Evolutionary conservation across 805 yeast species (phyloP).

Genomic region (Soucietia sequanensis): DNA sequence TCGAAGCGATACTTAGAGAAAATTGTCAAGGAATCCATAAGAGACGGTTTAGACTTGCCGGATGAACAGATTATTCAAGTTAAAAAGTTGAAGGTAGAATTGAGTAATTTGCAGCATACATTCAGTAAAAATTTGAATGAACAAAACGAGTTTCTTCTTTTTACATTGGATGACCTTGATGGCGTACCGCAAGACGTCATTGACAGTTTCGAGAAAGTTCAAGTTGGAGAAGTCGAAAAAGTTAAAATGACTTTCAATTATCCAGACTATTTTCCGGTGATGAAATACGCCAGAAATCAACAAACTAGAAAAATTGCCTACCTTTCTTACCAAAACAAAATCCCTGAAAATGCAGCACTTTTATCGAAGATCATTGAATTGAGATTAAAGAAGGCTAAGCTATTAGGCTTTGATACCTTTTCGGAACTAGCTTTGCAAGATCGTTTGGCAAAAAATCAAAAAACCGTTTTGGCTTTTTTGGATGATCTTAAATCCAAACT

Average conservation of each 20-base stretch:
- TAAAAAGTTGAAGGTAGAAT: conserved; percentile 55
- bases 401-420: conserved; percentile 66
- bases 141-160: conserved; percentile 58
- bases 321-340: conserved; percentile 66
- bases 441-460: conserved; percentile 74
- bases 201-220: conserved; percentile 52
- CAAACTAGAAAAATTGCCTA: conserved; percentile 67
- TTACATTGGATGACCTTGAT: conserved; percentile 62
- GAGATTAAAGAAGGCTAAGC: conserved; percentile 59
- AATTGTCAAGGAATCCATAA: conserved; percentile 51
- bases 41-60: conserved; percentile 69
- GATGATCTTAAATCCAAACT: conserved; percentile 59
- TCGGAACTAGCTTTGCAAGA: conserved; percentile 72
- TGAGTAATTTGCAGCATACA: conserved; percentile 55
- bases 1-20: conserved; percentile 58
- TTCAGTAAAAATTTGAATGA: conserved; percentile 70
- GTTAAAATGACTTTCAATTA: conserved; percentile 74
- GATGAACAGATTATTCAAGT: conserved; percentile 53
- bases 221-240: conserved; percentile 39
- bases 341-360: conserved; percentile 60
- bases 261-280: conserved; percentile 76
- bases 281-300: conserved; percentile 64
- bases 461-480: conserved; percentile 59
- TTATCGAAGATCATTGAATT: conserved; percentile 58
- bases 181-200: conserved; percentile 72